phyloP scores from a whole-genome alignment of 805 yeast species.

The Debaryomyces tyrocola region DNA sequence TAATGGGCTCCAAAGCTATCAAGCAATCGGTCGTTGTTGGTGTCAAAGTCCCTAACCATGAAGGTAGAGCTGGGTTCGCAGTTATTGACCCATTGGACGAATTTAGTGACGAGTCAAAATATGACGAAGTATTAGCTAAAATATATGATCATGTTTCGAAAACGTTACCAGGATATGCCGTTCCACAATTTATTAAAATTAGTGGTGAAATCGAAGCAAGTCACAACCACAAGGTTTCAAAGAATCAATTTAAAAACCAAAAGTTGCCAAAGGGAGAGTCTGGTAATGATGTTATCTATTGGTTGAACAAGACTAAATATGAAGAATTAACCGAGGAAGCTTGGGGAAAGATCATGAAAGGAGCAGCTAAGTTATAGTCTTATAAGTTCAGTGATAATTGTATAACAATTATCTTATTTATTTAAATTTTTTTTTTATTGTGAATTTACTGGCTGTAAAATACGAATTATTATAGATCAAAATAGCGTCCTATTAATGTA shows the following conservation, averaged over 20 bases:
- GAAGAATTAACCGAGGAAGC: conserved; percentile 53
- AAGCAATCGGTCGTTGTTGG: conserved; percentile 86
- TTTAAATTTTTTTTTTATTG: too few relatives aligned
- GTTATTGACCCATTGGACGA: conserved; percentile 57
- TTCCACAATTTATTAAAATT: conserved; percentile 79
- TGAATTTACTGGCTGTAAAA: too few relatives aligned
- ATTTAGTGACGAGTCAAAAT: conserved; percentile 24
- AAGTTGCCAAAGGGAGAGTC: conserved; percentile 64
- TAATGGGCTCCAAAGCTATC: conserved; percentile 48
- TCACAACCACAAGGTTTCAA: conserved; percentile 81
- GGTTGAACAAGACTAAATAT: conserved; percentile 62
- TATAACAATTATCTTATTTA: too few relatives aligned
- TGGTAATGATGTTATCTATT: conserved; percentile 64
- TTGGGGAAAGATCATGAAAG: conserved; percentile 49
- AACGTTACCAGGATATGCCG: conserved; percentile 77
- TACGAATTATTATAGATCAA: too few relatives aligned
- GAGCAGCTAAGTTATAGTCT: conserved; percentile 37
- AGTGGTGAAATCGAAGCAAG: conserved; percentile 60
- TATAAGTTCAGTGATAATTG: background rate
- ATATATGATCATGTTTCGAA: conserved; percentile 27
- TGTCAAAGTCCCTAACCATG: conserved; percentile 78
- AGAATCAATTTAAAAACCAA: conserved; percentile 66
- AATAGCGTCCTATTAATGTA: too few relatives aligned
- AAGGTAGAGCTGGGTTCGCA: conserved; percentile 94
- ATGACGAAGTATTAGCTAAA: conserved; percentile 32